Conservation (phyloP, 2,329 filamentous ascomycete species). For the Penicillium sp. region DNA sequence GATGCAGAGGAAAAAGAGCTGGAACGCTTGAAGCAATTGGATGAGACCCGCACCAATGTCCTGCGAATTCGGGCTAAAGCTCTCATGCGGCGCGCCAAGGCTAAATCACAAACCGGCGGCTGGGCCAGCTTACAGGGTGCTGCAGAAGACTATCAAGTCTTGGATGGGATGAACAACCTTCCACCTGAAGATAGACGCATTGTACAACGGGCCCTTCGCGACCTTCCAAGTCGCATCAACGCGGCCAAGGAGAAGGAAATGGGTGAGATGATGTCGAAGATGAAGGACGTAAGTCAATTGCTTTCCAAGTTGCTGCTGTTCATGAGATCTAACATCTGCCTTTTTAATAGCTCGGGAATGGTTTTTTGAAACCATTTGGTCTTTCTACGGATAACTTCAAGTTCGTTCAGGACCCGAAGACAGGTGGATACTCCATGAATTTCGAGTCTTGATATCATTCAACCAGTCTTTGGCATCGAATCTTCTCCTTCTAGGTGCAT, state of each 20-base stretch:
- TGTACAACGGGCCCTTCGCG: conserved; percentile 65
- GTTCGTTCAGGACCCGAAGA: conserved; percentile 85
- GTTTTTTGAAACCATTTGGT: conserved; percentile 88
- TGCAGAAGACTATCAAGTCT: conserved; percentile 73
- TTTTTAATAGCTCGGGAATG: conserved; percentile 70
- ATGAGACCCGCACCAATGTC: conserved; percentile 62
- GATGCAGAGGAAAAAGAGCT: conserved; percentile 45
- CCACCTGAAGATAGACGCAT: conserved; percentile 66
- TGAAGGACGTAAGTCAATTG: conserved; percentile 67
- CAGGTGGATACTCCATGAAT: conserved; percentile 92
- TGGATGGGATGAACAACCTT: conserved; percentile 63
- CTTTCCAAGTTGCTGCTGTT: not conserved
- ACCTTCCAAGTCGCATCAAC: conserved; percentile 69
- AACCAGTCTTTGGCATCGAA: not conserved
- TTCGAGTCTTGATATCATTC: conserved; percentile 53
- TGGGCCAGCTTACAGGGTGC: conserved; percentile 82
- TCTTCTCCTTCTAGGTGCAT: not conserved
- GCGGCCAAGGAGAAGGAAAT: conserved; percentile 83
- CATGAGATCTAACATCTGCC: conserved; percentile 4
- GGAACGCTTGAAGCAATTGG: conserved; percentile 43
- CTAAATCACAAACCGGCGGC: conserved; percentile 67
- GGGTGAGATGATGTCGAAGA: conserved; percentile 95
- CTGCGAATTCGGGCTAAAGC: conserved; percentile 79
- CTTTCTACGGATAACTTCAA: conserved; percentile 93
- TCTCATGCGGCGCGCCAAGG: conserved; percentile 75